Evolutionary conservation across 768 basidiomycete genomes (phyloP).

Genomic region (Asterophora parasitica): DNA sequence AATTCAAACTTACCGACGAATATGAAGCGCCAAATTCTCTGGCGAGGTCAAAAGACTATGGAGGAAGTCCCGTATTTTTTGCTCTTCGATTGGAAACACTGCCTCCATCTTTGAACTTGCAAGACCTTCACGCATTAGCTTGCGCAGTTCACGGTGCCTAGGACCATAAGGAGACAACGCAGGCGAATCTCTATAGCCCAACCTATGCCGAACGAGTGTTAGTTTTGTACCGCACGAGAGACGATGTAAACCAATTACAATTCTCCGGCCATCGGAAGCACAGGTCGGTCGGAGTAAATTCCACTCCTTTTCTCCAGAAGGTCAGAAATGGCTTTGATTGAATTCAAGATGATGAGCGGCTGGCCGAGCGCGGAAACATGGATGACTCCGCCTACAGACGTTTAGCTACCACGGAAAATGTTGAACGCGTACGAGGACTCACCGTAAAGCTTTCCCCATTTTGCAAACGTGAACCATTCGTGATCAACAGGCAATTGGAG

Average conservation of each 20-base stretch:
- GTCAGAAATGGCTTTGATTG: constrained; percentile 21
- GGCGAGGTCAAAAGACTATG: constrained; percentile 4
- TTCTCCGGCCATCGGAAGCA: constrained; percentile 14
- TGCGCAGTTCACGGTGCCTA: constrained; percentile 9
- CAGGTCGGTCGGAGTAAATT: constrained; percentile 27
- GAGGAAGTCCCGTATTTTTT: constrained; percentile 7
- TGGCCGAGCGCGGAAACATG: constrained; percentile 13
- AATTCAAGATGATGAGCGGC: constrained; percentile 27
- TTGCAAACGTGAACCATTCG: constrained; percentile 3
- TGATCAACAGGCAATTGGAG: constrained; percentile 2
- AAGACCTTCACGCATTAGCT: constrained; percentile 3
- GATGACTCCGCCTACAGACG: not conserved
- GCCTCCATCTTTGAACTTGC: constrained; percentile 6
- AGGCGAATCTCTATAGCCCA: constrained; percentile 3
- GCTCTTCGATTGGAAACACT: constrained; percentile 2
- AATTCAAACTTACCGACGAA: constrained; percentile 19
- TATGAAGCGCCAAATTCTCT: not conserved
- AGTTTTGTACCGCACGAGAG: not conserved
- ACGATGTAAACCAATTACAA: not conserved
- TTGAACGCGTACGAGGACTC: not conserved
- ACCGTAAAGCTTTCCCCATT: constrained; percentile 6
- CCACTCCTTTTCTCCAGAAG: constrained; percentile 27
- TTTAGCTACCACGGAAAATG: not conserved
- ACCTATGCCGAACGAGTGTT: constrained; percentile 3
- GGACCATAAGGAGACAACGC: constrained; percentile 3